Conservation (phyloP, 2,329 filamentous ascomycete species). For the Penicillium sp. region DNA sequence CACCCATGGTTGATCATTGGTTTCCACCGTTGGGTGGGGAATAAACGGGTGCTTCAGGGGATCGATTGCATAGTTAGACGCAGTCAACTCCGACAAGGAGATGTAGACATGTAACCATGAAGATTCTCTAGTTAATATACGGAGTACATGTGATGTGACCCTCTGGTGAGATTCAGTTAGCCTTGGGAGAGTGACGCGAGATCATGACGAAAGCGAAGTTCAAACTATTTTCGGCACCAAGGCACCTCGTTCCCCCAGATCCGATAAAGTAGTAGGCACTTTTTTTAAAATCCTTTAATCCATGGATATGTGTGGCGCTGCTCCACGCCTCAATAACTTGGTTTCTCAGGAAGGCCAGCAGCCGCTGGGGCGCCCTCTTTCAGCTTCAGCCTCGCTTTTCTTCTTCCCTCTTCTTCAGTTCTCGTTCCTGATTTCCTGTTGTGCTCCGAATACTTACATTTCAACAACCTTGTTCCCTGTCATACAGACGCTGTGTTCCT, state of each 20-base stretch:
- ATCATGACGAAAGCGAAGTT: neutral
- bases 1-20: neutral
- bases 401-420: neutral
- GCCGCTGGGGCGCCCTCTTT: neutral
- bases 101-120: neutral
- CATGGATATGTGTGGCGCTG: conserved; percentile 13
- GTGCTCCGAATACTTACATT: neutral
- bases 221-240: conserved; percentile 3
- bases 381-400: conserved; percentile 5
- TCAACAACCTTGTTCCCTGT: neutral
- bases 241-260: conserved; percentile 8
- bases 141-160: neutral
- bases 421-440: neutral
- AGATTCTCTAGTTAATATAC: neutral
- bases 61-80: neutral
- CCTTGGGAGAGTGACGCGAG: neutral
- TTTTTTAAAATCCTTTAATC: neutral
- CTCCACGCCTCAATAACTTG: conserved; percentile 5
- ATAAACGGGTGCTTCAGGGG: neutral
- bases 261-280: conserved; percentile 13
- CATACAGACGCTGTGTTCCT: neutral
- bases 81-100: neutral
- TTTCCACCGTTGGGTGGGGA: neutral
- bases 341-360: neutral
- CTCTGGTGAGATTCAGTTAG: neutral